Evolutionary conservation across 257 asterid genomes (phyloP).

Genomic region (Cynanchum wilfordii): DNA sequence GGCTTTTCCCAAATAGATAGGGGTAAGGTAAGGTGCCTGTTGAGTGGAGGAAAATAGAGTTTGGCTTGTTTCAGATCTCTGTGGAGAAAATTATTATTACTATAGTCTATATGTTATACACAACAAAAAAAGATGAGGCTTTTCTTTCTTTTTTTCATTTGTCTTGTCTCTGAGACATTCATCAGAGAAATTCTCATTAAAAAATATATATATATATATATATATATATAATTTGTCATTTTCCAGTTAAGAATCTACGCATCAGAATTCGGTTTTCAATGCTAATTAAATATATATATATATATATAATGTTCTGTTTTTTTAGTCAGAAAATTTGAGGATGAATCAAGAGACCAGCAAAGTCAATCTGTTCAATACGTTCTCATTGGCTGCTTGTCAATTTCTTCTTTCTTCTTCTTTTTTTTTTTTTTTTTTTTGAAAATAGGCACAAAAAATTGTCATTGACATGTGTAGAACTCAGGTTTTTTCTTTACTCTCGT

Average conservation of each 20-base stretch:
- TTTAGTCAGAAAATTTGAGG: no score
- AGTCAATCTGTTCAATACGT: no score
- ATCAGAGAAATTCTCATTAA: neutral
- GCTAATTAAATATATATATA: no score
- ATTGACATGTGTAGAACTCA: no score
- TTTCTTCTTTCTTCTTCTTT: no score
- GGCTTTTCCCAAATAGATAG: slow-evolving; percentile 77
- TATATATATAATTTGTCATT: neutral
- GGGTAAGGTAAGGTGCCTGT: slow-evolving; percentile 35
- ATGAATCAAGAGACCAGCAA: no score
- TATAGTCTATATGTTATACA: neutral
- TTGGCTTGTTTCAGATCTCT: slow-evolving; percentile 37
- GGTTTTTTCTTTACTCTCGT: no score
- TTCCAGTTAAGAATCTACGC: slow-evolving; percentile 3
- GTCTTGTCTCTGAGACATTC: neutral
- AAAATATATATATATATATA: neutral
- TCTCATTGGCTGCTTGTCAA: no score
- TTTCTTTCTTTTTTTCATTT: slow-evolving; percentile 10
- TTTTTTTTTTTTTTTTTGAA: no score
- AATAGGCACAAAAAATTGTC: no score
- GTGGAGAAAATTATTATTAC: slow-evolving; percentile 16
- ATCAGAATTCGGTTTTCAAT: neutral
- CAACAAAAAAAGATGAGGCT: slow-evolving; percentile 24
- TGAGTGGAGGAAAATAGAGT: slow-evolving; percentile 77
- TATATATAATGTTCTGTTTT: no score